A percentile compares a stretch with the other conserved stretches of the same genome.
phyloP scores from a whole-genome alignment of 2,329 filamentous ascomycete species.

The Septoria linicola region DNA sequence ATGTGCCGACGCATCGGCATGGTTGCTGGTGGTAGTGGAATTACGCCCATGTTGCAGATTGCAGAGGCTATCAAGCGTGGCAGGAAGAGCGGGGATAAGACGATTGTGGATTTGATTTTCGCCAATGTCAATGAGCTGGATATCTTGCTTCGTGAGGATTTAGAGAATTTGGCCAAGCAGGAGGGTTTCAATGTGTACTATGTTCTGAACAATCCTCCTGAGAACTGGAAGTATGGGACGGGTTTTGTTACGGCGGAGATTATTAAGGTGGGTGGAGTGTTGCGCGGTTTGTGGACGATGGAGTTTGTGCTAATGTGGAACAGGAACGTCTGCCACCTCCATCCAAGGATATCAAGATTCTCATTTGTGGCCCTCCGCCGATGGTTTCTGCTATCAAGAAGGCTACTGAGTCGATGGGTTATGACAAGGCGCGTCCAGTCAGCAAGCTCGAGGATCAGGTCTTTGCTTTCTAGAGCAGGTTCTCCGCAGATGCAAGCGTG shows the following conservation, averaged over 20 bases:
- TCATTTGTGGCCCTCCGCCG: constrained; percentile 91
- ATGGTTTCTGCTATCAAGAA: constrained; percentile 99
- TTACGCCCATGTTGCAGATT: constrained; percentile 97
- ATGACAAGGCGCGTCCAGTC: constrained; percentile 86
- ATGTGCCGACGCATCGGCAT: constrained; percentile 96
- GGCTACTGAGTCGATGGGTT: constrained; percentile 82
- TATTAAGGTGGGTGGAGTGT: constrained; percentile 63
- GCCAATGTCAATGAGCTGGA: constrained; percentile 93
- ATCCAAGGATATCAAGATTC: constrained; percentile 83
- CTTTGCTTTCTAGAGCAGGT: constrained; percentile 80
- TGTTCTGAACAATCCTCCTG: constrained; percentile 92
- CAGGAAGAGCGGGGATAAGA: constrained; percentile 61
- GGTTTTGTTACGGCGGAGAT: constrained; percentile 95
- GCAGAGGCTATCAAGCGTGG: constrained; percentile 72
- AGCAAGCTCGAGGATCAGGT: constrained; percentile 98
- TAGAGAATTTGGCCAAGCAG: constrained; percentile 73
- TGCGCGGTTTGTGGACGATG: constrained; percentile 26
- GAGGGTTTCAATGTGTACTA: constrained; percentile 91
- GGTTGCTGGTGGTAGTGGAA: constrained; percentile 96
- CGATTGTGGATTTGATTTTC: constrained; percentile 91
- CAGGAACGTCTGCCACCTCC: constrained; percentile 79
- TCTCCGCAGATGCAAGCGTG: no score
- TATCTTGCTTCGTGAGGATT: constrained; percentile 88
- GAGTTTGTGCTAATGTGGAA: constrained; percentile 8
- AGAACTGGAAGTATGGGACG: constrained; percentile 86